Evolutionary conservation across 495 filamentous ascomycete genomes (phyloP), one percentile per base, ranked within the genome.

Genomic region (Aspergillus leporis): DNA sequence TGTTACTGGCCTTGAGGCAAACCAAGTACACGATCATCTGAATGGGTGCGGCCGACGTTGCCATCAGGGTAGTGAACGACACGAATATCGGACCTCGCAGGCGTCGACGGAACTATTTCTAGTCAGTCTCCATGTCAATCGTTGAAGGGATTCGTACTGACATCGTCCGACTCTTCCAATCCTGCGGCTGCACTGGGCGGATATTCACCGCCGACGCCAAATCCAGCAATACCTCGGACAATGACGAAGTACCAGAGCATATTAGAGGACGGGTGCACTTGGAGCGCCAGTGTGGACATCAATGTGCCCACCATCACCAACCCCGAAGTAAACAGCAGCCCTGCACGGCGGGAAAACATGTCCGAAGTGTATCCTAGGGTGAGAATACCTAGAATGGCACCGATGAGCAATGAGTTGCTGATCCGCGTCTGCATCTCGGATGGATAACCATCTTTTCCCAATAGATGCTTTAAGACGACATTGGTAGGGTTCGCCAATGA

Each of bases 181-280:
- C 70, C 72, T 5, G 70, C 72, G 5, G 72, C 68, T 1, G 70
- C 70, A 55, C 70, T 71, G 13, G 69, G 70, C 38, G 72, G 70
- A 58, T 73, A 73, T 55, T 74, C 72, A 2, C 70, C 72, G 0
- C 72, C 72, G 8, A 71, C 69, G 16, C 72, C 72, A 45, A 74
- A 72, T 0, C 72, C 72, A 32, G 63, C 57, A 41, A 74, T 70
- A 0, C 72, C 72, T 9, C 72, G 68, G 31, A 67, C 66, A 3
- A 74, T 46, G 10, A 71, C 67, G 53, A 73, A 71, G 54, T 67
- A 74, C 72, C 72, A 74, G 25, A 74, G 59, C 72, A 74, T 73
- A 14, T 74, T 68, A 14, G 61, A 14, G 0, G 68, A 66, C 13
- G 68, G 68, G 25, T 68, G 62, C 5, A 75, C 66, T 14, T 67